A percentile compares a stretch with the other conserved stretches of the same genome.
These are phyloP conservation scores for Rhizopus delemar DNA, from an alignment of 371 early-diverging fungal genomes.

Conservation along the genomic window DNA sequence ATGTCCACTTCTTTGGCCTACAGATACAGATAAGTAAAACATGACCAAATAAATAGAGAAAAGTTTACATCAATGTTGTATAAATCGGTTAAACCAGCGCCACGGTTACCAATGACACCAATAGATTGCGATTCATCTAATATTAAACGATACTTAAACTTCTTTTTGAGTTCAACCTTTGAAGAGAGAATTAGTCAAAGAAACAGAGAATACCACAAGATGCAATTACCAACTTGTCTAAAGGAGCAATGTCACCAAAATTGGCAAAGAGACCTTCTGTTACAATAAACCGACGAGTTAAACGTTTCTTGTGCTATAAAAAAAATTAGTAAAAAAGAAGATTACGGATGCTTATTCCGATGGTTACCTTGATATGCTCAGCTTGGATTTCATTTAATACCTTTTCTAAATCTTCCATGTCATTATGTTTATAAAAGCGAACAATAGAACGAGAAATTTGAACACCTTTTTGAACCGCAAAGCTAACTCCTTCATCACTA, in stretches of 20 bases:
- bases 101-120: conserved; percentile 90
- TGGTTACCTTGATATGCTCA: conserved; percentile 51
- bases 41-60: neutral
- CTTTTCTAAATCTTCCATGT: conserved; percentile 88
- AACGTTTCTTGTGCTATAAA: conserved; percentile 66
- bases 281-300: conserved; percentile 93
- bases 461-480: conserved; percentile 91
- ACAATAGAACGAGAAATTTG: conserved; percentile 88
- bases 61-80: conserved; percentile 64
- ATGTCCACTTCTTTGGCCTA: conserved; percentile 89
- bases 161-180: conserved; percentile 84
- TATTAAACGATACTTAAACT: conserved; percentile 97
- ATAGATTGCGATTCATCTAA: conserved; percentile 95
- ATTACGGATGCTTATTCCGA: no score
- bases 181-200: conserved; percentile 1
- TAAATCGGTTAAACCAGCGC: conserved; percentile 90
- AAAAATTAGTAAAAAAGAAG: no score
- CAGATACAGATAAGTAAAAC: no score
- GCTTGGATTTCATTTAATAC: conserved; percentile 76
- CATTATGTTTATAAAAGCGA: conserved; percentile 94
- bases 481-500: conserved; percentile 86
- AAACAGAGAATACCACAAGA: no score
- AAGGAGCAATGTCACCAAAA: conserved; percentile 89
- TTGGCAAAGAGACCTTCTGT: conserved; percentile 95
- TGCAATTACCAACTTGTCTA: conserved; percentile 68